Evolutionary conservation across 371 early-diverging fungal genomes (phyloP).

Genomic region (Syncephalis fuscata): DNA sequence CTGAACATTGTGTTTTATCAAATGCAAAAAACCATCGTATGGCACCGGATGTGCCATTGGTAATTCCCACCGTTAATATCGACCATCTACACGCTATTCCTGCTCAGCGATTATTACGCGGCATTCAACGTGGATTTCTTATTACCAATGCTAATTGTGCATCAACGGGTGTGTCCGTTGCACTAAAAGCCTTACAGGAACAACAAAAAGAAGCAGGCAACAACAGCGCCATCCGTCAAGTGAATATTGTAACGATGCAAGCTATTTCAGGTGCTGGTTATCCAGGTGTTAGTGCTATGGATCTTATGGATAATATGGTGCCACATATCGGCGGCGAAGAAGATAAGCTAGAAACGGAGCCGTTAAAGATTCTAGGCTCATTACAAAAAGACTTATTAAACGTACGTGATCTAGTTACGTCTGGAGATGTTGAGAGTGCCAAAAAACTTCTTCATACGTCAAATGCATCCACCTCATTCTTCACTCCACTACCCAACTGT

Average conservation of each 20-base stretch:
- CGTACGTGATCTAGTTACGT: no score
- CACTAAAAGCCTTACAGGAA: conserved; percentile 79
- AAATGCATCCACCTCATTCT: background rate
- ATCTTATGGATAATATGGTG: conserved; percentile 87
- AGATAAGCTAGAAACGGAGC: conserved; percentile 91
- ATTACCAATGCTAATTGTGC: conserved; percentile 97
- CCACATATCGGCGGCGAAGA: conserved; percentile 94
- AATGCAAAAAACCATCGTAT: conserved; percentile 94
- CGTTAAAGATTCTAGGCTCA: conserved; percentile 78
- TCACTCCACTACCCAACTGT: conserved; percentile 22
- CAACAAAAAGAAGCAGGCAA: conserved; percentile 58
- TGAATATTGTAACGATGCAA: conserved; percentile 83
- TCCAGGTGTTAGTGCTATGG: conserved; percentile 86
- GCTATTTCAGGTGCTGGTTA: conserved; percentile 94
- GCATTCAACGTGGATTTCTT: conserved; percentile 63
- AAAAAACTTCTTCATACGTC: no score
- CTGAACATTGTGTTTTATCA: conserved; percentile 77
- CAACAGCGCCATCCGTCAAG: conserved; percentile 42
- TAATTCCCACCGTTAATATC: conserved; percentile 84
- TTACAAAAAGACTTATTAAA: conserved; percentile 18
- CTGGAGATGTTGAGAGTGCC: no score
- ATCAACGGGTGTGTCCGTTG: conserved; percentile 84
- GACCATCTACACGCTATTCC: conserved; percentile 65
- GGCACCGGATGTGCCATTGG: conserved; percentile 71
- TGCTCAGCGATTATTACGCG: conserved; percentile 49